Evolutionary conservation across 495 filamentous ascomycete species (phyloP).

Genomic region (Rusavskia elegans): DNA sequence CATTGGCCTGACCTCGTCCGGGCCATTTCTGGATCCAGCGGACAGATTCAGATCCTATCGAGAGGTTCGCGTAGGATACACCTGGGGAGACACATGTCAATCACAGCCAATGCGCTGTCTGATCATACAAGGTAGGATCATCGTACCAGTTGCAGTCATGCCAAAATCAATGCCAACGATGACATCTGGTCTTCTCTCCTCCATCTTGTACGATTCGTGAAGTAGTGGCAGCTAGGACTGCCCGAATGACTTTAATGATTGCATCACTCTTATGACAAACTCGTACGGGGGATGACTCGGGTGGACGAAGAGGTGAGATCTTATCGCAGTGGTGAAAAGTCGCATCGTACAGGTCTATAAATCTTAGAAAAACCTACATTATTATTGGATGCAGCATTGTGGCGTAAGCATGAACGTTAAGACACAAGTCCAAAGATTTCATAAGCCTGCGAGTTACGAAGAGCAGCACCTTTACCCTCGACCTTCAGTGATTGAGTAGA

Average conservation of each 20-base stretch:
- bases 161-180: constrained; percentile 28
- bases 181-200: constrained; percentile 13
- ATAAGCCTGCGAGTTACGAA: too few relatives aligned
- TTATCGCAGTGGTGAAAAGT: too few relatives aligned
- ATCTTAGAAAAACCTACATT: background rate
- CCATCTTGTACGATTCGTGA: background rate
- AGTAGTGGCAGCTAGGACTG: background rate
- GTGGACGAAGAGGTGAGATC: too few relatives aligned
- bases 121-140: background rate
- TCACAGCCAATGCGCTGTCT: background rate
- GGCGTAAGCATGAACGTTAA: background rate
- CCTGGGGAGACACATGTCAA: constrained; percentile 13
- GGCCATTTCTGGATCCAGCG: constrained; percentile 28
- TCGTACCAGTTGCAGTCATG: constrained; percentile 26
- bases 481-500: too few relatives aligned
- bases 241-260: too few relatives aligned
- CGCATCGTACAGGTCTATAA: too few relatives aligned
- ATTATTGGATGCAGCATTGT: background rate
- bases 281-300: too few relatives aligned
- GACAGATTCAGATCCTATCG: constrained; percentile 16
- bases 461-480: too few relatives aligned
- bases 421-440: too few relatives aligned
- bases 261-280: too few relatives aligned
- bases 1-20: constrained; percentile 20
- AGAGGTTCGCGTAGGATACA: constrained; percentile 18